A percentile compares a stretch with the other conserved stretches of the same genome.
phyloP scores from a whole-genome alignment of 129 eudicot genomes.

The Flaveria sonorensis region DNA sequence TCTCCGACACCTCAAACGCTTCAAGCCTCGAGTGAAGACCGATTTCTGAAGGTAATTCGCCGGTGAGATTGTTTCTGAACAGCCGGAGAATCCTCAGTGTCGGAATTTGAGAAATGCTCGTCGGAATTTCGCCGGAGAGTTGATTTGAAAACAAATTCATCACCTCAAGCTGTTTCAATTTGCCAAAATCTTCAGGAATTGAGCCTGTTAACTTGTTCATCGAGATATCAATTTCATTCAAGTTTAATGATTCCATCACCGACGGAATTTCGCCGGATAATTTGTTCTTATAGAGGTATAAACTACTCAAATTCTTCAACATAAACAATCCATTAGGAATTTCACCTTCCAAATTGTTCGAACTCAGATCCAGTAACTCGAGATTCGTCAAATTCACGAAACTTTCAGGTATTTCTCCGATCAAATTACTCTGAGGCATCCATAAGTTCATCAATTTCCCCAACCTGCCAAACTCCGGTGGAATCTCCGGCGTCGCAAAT shows the following conservation, averaged over 20 bases:
- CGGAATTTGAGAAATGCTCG: conserved; percentile 46
- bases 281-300: conserved; percentile 51
- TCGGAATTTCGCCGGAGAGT: conserved; percentile 58
- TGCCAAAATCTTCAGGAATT: conserved; percentile 64
- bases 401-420: conserved; percentile 63
- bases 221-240: conserved; percentile 59
- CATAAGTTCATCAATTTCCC: conserved; percentile 46
- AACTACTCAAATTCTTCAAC: conserved; percentile 51
- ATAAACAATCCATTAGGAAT: conserved; percentile 71
- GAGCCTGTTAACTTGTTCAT: conserved; percentile 58
- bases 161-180: conserved; percentile 44
- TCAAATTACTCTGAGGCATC: conserved; percentile 48
- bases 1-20: conserved; percentile 68
- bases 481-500: conserved; percentile 52
- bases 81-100: conserved; percentile 40
- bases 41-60: conserved; percentile 60
- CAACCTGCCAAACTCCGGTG: conserved; percentile 70
- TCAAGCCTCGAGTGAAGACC: conserved; percentile 75
- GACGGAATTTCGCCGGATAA: conserved; percentile 65
- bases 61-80: conserved; percentile 55
- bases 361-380: conserved; percentile 55
- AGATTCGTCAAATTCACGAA: conserved; percentile 47
- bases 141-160: conserved; percentile 56
- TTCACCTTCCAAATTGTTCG: conserved; percentile 53
- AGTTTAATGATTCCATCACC: conserved; percentile 45